These are phyloP conservation scores for Fomes fomentarius DNA, from an alignment of 1,284 basidiomycete genomes.

Conservation along the genomic window DNA sequence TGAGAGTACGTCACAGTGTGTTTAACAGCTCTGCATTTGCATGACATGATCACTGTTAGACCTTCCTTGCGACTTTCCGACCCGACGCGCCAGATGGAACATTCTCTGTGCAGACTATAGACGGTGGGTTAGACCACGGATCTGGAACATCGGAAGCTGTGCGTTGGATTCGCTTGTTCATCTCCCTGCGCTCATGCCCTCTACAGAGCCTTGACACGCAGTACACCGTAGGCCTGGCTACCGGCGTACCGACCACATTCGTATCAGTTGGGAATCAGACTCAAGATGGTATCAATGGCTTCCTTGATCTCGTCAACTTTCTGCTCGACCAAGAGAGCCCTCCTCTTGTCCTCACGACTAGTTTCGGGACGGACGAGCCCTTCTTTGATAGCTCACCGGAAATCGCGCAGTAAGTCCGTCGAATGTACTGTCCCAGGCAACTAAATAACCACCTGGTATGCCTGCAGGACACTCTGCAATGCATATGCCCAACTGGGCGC, in stretches of 20 bases:
- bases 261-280: conserved; percentile 22
- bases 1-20: conserved; percentile 35
- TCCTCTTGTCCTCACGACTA: conserved; percentile 36
- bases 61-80: not conserved
- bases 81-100: not conserved
- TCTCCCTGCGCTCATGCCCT: no score
- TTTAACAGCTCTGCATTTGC: not conserved
- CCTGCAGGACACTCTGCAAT: conserved; percentile 15
- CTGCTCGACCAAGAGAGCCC: conserved; percentile 31
- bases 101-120: not conserved
- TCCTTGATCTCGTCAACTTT: conserved; percentile 35
- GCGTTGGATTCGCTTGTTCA: conserved; percentile 33
- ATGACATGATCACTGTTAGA: conserved; percentile 34
- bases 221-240: conserved; percentile 63
- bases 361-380: conserved; percentile 57
- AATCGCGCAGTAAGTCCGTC: conserved; percentile 54
- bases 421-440: not conserved
- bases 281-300: conserved; percentile 16
- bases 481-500: conserved; percentile 48
- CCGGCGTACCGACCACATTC: conserved; percentile 36
- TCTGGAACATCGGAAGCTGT: conserved; percentile 17
- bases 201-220: conserved; percentile 63
- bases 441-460: not conserved
- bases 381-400: conserved; percentile 34
- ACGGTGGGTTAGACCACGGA: not conserved